These are phyloP conservation scores for Bidens hawaiensis DNA, from an alignment of 140 eudicot species.

Conservation along the genomic window DNA sequence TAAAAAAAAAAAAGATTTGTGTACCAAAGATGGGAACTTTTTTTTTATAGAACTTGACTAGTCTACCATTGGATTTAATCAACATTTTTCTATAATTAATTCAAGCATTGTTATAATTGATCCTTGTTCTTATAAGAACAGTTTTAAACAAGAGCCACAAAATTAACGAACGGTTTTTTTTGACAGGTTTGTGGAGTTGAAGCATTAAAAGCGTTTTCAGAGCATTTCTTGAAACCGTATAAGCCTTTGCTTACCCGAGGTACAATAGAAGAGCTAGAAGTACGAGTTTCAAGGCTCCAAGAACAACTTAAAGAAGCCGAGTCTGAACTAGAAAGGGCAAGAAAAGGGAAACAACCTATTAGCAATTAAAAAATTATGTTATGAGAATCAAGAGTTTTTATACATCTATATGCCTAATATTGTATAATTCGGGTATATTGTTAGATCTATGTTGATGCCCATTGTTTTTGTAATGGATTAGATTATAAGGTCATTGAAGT, in stretches of 20 bases:
- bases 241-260: conserved; percentile 44
- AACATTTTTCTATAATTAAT: neutral
- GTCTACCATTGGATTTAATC: neutral
- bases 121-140: neutral
- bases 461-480: conserved; percentile 3
- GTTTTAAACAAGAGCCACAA: too few species aligned
- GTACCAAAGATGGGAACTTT: neutral
- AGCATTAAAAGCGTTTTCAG: conserved; percentile 68
- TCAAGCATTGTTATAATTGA: neutral
- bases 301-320: conserved; percentile 72
- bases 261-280: conserved; percentile 66
- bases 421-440: conserved; percentile 21
- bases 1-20: too few species aligned
- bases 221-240: conserved; percentile 55
- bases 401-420: conserved; percentile 4
- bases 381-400: conserved; percentile 12
- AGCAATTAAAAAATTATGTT: conserved; percentile 1
- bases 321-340: conserved; percentile 68
- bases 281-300: conserved; percentile 51
- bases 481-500: conserved; percentile 9
- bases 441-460: neutral
- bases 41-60: neutral
- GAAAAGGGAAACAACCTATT: conserved; percentile 61
- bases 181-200: conserved; percentile 82
- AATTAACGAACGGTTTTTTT: neutral